Base-by-base conservation (phyloP, 169 alveolate genomes). In the Plasmodium adleri region DNA sequence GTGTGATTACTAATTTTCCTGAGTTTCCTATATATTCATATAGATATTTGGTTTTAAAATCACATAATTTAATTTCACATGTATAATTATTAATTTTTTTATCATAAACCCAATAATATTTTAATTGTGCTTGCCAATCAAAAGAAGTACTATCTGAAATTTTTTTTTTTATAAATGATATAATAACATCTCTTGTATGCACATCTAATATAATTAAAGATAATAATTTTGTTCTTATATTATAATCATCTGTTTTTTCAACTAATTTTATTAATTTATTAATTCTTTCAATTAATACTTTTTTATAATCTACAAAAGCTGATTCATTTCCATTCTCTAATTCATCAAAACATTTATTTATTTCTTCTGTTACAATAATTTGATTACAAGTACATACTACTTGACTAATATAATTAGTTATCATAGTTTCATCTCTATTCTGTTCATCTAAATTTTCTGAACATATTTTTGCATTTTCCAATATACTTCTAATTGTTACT, bases 11-110 rank as follows among this genome's bases (percentile, higher is more conserved):
- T 88, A 98, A 92, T 74, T 99, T 94, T 49, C 98, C 97, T 0
- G 99, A 95, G 72, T 97, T 97, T 28, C 99, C 99, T 83, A 97
- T 98, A 91, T 98, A 98, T 93, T 98, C 99, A 90, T 97, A 97
- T 72, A 98, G 93, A 88, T 97, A 98, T 68, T 93, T 92, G 52
- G 98, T 96, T 70, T 92, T 95, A 97, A 98, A 97, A 90, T 97
- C 99, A 80, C 99, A 97, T 88, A 98, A 95, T 78, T 95, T 94
- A 26, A 97, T 95, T 63, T 95, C 93, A 75, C 99, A 97, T 52
- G 97, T 96, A 91, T 96, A 97, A 68, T 72, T 80, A 32, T 59
- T 83, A 72, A 50, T 88, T 71, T 56, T 87, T 67, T 63, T 85
- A 76, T 72, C 93, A 20, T 83, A 39, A 10, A 58, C 94, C 99